Evolutionary conservation across 768 basidiomycete genomes (phyloP).

Genomic region (Coprinopsis cinerea): DNA sequence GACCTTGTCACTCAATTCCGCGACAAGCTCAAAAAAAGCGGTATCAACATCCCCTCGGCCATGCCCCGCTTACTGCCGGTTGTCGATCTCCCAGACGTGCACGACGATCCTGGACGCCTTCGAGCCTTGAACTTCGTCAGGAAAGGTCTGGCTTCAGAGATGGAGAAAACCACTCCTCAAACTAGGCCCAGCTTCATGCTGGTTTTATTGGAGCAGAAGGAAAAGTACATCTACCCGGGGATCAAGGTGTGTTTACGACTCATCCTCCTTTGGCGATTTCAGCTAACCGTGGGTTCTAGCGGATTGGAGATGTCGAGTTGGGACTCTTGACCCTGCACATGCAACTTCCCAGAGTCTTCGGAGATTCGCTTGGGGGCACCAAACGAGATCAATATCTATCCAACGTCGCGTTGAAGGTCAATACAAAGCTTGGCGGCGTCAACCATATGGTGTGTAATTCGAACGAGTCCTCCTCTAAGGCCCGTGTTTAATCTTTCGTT

Average conservation of each 20-base stretch:
- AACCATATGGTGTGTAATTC: constrained; percentile 50
- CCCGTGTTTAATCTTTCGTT: constrained; percentile 8
- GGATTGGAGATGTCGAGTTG: constrained; percentile 65
- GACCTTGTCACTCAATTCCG: constrained; percentile 48
- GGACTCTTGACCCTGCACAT: constrained; percentile 76
- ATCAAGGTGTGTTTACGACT: constrained; percentile 45
- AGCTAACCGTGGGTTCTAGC: constrained; percentile 24
- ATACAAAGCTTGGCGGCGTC: constrained; percentile 76
- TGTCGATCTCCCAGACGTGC: constrained; percentile 18
- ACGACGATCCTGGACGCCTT: constrained; percentile 30
- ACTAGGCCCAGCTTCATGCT: constrained; percentile 58
- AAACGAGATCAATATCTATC: constrained; percentile 80
- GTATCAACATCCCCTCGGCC: constrained; percentile 42
- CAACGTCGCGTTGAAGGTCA: constrained; percentile 77
- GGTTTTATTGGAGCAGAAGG: constrained; percentile 59
- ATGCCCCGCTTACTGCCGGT: constrained; percentile 36
- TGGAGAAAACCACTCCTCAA: constrained; percentile 17
- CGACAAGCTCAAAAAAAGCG: constrained; percentile 50
- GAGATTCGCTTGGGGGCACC: constrained; percentile 26
- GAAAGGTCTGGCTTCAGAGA: constrained; percentile 26
- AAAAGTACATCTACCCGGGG: constrained; percentile 76
- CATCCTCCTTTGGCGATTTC: neutral
- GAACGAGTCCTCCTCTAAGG: neutral
- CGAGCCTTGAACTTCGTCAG: constrained; percentile 36
- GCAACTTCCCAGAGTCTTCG: constrained; percentile 56